phyloP scores from a whole-genome alignment of 2,329 filamentous ascomycete genomes.

The Arthrobotrys sphaeroides region DNA sequence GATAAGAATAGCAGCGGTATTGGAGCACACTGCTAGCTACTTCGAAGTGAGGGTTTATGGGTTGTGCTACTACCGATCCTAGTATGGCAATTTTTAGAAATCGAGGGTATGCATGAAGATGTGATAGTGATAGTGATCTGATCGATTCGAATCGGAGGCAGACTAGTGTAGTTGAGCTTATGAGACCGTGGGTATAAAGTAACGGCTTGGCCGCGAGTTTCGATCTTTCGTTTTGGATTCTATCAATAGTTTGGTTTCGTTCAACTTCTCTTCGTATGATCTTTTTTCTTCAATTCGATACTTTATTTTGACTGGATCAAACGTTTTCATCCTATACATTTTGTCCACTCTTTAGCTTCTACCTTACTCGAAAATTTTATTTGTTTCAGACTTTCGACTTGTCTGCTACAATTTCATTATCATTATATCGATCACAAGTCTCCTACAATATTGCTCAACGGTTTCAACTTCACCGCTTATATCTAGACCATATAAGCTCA shows the following conservation, averaged over 20 bases:
- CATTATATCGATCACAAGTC: background rate
- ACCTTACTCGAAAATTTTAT: background rate
- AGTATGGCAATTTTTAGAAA: constrained; percentile 34
- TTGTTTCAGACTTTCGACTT: background rate
- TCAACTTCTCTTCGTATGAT: background rate
- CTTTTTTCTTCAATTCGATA: background rate
- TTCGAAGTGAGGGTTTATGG: too few species aligned
- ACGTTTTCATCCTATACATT: background rate
- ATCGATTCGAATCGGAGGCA: background rate
- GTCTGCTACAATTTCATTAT: background rate
- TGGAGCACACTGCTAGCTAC: too few species aligned
- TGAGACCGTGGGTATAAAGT: constrained; percentile 25
- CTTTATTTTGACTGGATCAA: background rate
- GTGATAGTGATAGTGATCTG: background rate
- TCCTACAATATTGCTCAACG: background rate
- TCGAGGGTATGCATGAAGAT: background rate
- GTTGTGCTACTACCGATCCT: background rate
- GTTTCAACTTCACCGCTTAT: background rate
- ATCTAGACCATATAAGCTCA: background rate
- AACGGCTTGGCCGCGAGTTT: background rate
- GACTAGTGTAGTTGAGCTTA: background rate
- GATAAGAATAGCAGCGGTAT: constrained; percentile 42
- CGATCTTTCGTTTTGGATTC: background rate
- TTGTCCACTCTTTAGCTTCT: background rate
- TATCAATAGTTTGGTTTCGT: background rate